Evolutionary conservation across 805 yeast species (phyloP).

Genomic region (Saturnispora sekii): DNA sequence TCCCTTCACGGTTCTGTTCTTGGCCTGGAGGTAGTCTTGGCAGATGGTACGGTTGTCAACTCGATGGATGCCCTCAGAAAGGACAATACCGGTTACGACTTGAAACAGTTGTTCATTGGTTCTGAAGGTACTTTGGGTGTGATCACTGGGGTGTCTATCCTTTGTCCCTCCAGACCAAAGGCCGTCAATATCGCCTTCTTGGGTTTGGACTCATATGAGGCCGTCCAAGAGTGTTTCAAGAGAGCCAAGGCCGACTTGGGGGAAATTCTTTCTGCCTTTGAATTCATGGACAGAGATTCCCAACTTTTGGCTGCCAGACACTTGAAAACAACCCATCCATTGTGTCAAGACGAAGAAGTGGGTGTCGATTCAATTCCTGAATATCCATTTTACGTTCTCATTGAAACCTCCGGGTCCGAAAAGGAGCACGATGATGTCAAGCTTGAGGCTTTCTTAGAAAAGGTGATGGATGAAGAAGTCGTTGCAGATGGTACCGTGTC

Average conservation of each 20-base stretch:
- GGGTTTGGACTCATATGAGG: conserved; percentile 71
- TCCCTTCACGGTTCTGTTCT: conserved; percentile 86
- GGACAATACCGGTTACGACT: conserved; percentile 92
- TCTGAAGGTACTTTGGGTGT: conserved; percentile 89
- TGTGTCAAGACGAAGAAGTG: conserved; percentile 51
- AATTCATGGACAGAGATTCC: conserved; percentile 76
- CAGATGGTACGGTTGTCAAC: conserved; percentile 75
- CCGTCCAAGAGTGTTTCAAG: conserved; percentile 74
- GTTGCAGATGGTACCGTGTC: conserved; percentile 95
- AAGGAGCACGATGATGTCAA: conserved; percentile 90
- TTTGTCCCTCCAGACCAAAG: conserved; percentile 84
- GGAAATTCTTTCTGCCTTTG: conserved; percentile 87
- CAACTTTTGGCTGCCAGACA: conserved; percentile 56
- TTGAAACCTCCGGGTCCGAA: conserved; percentile 94
- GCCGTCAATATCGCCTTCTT: conserved; percentile 82
- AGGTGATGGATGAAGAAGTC: conserved; percentile 71
- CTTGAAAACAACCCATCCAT: conserved; percentile 59
- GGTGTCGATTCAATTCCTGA: conserved; percentile 30
- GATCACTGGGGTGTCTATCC: conserved; percentile 80
- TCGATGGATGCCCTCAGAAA: conserved; percentile 82
- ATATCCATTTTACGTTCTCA: conserved; percentile 82
- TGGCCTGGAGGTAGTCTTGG: conserved; percentile 87
- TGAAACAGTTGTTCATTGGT: conserved; percentile 88
- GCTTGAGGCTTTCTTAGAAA: conserved; percentile 74
- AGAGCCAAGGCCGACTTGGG: conserved; percentile 70